phyloP scores from a whole-genome alignment of 768 basidiomycete genomes.

The Brasilioporus rufonigricans region DNA sequence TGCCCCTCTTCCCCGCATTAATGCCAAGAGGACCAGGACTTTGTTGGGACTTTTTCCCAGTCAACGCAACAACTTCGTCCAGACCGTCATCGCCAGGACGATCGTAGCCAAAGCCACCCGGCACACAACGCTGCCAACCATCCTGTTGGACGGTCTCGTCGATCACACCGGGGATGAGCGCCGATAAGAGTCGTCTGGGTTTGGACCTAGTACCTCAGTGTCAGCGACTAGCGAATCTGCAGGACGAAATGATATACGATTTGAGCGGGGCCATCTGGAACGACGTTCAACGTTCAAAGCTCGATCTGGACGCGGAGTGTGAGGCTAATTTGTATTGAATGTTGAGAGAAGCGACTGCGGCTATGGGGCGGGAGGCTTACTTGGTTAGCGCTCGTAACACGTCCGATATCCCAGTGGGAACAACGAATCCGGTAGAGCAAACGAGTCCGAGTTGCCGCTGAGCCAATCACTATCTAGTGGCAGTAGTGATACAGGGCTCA shows the following conservation, averaged over 20 bases:
- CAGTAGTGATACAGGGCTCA: background rate
- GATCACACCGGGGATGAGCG: background rate
- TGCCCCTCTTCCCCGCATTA: slow-evolving; percentile 44
- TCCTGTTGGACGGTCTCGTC: background rate
- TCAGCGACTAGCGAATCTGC: background rate
- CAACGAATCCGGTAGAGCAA: too few relatives aligned
- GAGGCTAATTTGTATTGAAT: too few relatives aligned
- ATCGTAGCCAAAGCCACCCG: background rate
- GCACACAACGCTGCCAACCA: too few relatives aligned
- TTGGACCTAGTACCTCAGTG: background rate
- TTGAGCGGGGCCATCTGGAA: background rate
- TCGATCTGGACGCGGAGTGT: background rate
- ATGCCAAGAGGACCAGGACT: slow-evolving; percentile 72
- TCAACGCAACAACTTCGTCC: background rate
- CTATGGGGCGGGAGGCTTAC: background rate
- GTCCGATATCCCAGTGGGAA: too few relatives aligned
- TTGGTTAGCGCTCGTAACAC: background rate
- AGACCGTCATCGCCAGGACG: too few relatives aligned
- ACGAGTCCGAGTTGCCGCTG: background rate
- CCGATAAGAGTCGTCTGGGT: background rate
- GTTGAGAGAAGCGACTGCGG: too few relatives aligned
- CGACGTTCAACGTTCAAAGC: background rate
- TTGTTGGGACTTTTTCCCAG: background rate
- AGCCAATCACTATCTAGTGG: background rate
- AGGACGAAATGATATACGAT: background rate